A percentile compares a stretch with the other conserved stretches of the same genome.
phyloP scores from a whole-genome alignment of 345 rosid species.

The Eucalyptus globulus region DNA sequence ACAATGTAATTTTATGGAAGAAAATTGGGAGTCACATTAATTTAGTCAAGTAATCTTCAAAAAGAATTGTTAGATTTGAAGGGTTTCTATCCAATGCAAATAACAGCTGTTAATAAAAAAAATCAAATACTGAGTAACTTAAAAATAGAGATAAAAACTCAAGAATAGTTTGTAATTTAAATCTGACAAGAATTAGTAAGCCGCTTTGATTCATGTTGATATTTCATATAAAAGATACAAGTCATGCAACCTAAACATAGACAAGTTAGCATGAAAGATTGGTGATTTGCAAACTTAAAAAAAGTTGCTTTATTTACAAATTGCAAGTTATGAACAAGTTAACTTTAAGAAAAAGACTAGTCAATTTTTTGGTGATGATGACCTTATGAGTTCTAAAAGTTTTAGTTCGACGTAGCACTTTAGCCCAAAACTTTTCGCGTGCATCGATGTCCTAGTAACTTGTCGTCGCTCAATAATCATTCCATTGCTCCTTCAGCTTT shows the following conservation, averaged over 20 bases:
- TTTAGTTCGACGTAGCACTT: background rate
- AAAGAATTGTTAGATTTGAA: too few relatives aligned
- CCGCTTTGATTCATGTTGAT: background rate
- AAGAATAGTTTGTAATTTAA: too few relatives aligned
- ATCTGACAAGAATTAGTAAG: background rate
- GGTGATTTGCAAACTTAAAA: background rate
- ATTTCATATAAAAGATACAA: background rate
- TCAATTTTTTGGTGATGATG: background rate
- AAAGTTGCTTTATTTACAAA: background rate
- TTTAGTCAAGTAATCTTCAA: background rate
- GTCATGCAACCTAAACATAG: background rate
- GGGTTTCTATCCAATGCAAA: background rate
- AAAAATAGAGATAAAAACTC: background rate
- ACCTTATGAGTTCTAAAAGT: background rate
- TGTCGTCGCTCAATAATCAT: background rate
- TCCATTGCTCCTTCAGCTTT: too few relatives aligned
- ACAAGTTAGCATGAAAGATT: background rate
- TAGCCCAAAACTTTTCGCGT: background rate
- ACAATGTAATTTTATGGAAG: background rate
- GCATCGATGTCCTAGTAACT: background rate
- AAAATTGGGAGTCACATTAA: background rate
- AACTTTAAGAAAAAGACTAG: background rate
- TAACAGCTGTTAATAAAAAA: background rate
- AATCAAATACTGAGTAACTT: background rate
- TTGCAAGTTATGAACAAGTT: background rate